phyloP scores from a whole-genome alignment of 148 eudicot species.

The Rhododendron vialii region DNA sequence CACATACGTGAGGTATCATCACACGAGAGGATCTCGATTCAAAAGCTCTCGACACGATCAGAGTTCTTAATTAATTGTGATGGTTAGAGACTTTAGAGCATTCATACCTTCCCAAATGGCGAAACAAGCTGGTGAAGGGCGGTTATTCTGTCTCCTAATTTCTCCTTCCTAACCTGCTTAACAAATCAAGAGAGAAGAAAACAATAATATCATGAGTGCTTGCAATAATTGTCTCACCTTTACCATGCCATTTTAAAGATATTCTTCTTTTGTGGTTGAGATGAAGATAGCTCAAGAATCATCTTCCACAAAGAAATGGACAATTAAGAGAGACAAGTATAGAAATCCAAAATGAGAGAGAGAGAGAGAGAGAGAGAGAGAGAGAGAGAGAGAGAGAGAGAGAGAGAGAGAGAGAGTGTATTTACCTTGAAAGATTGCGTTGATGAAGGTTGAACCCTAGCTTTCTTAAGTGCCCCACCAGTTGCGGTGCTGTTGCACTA shows the following conservation, averaged over 20 bases:
- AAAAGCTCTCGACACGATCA: background rate
- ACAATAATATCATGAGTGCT: background rate
- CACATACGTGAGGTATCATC: background rate
- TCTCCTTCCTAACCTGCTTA: constrained; percentile 78
- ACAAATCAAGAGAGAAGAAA: background rate
- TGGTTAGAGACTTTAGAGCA: background rate
- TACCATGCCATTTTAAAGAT: background rate
- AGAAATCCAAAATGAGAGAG: constrained; percentile 25
- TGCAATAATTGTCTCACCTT: constrained; percentile 11
- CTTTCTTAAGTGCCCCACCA: constrained; percentile 69
- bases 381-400: constrained; percentile 18
- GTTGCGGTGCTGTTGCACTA: constrained; percentile 61
- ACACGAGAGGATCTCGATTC: background rate
- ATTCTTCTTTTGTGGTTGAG: constrained; percentile 20
- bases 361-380: constrained; percentile 13
- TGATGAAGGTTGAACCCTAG: constrained; percentile 76
- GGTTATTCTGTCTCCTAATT: constrained; percentile 77
- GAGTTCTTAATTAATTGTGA: background rate
- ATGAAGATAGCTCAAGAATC: constrained; percentile 37
- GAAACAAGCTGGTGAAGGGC: constrained; percentile 88
- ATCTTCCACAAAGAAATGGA: constrained; percentile 31
- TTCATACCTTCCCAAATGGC: constrained; percentile 84
- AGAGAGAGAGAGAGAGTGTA: background rate
- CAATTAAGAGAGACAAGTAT: constrained; percentile 63
- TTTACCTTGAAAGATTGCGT: constrained; percentile 68